Base-by-base conservation (phyloP, 768 basidiomycete genomes). In the Podaxis sp. region DNA sequence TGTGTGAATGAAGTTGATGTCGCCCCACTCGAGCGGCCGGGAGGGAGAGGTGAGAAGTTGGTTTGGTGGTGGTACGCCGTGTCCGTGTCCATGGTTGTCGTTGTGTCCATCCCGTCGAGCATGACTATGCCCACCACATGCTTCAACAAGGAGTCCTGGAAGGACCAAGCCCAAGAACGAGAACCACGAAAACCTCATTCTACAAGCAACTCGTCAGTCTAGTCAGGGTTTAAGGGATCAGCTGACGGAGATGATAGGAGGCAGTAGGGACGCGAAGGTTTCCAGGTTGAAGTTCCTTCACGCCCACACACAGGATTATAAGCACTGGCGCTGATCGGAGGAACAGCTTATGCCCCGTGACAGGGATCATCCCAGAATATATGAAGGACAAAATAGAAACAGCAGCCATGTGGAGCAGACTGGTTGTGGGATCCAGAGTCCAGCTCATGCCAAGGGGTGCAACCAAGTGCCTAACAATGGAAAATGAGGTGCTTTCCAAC, bases 1-100 rank as follows among this genome's bases (percentile, higher is more conserved):
- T 2, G 92, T 95, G 66, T 88, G 86, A 50, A 95, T 80, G 66
- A 95, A 82, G 69, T 95, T 95, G 69, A 95, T 79, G 67, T 95
- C 91, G n/a, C 88, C 86, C 94, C 93, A 95, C 55, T 84, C 82
- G 13, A 96, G 79, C 23, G 84, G 81, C 18, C 86, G 77, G 58
- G 81, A 80, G 3, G 93, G 93, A 16, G 78, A 78, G 0, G 83
- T 74, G 35, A 87, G 70, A 13, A 74, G 73, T 13, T 72, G 64
- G 50, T 77, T 71, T 0, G 82, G 78, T 54, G 73, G 70, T 54
- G 76, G 74, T 56, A 79, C 76, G 60, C 71, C 59, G 57, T 72
- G 70, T 23, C 51, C 64, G 59, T 76, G 75, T 27, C 59, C 68
- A 57, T 32, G 32, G 2, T 9, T 6, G 32, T 32, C 32, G 55